Conservation (phyloP, 1,139 yeast species). For the Trichomonascaceae sp. region DNA sequence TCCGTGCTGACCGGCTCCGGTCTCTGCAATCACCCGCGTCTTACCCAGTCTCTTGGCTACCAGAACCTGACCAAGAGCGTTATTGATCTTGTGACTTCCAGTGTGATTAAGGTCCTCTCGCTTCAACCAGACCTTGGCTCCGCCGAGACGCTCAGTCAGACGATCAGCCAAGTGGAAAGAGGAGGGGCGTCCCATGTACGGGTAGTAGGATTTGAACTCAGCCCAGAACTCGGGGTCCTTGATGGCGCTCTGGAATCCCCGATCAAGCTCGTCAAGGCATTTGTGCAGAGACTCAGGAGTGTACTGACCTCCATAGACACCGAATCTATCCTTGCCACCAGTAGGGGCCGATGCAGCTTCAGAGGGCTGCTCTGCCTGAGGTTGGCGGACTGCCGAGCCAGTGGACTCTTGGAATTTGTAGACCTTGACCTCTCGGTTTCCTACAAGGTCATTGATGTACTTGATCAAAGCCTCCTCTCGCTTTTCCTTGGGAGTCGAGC, state of each 20-base stretch:
- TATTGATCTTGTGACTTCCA: conserved; percentile 94
- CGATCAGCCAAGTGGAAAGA: conserved; percentile 84
- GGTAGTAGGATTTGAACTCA: conserved; percentile 70
- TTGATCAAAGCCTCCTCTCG: conserved; percentile 47
- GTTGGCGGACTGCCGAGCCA: conserved; percentile 2
- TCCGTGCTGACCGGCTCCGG: conserved; percentile 99
- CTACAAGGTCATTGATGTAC: conserved; percentile 58
- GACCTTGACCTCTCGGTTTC: conserved; percentile 34
- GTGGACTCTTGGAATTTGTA: conserved; percentile 1
- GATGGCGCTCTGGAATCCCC: conserved; percentile 73
- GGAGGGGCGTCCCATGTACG: conserved; percentile 94
- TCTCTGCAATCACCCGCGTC: conserved; percentile 85
- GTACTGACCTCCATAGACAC: conserved; percentile 96
- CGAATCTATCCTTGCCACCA: conserved; percentile 37
- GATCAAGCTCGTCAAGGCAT: conserved; percentile 79
- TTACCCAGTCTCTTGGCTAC: conserved; percentile 90
- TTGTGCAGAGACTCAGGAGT: conserved; percentile 95
- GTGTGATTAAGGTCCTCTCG: conserved; percentile 98
- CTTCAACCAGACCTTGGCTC: conserved; percentile 95
- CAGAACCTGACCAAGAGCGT: conserved; percentile 88
- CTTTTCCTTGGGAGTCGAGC: conserved; percentile 46
- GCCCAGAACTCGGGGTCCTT: conserved; percentile 90
- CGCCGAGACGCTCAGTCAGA: conserved; percentile 80
- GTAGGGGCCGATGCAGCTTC: neutral
- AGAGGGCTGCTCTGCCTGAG: conserved; percentile 1